Evolutionary conservation across 441 rosid genomes (phyloP).

Genomic region (Arabidopsis hybrid): DNA sequence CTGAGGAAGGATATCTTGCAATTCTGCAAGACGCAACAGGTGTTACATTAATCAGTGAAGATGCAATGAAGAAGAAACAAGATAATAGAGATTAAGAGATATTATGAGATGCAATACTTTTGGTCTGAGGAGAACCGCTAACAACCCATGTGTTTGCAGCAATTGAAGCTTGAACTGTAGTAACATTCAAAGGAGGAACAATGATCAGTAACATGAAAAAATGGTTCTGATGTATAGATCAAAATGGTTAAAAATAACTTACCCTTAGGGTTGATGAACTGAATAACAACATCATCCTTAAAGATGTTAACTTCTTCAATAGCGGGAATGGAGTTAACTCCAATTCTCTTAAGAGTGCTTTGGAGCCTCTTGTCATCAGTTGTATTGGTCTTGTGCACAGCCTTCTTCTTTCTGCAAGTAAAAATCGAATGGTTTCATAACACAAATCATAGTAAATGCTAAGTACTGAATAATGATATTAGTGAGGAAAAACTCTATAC

Average conservation of each 20-base stretch:
- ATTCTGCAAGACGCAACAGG: constrained; percentile 52
- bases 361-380: constrained; percentile 95
- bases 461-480: background rate
- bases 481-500: constrained; percentile 15
- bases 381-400: constrained; percentile 88
- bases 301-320: constrained; percentile 95
- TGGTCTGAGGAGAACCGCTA: constrained; percentile 86
- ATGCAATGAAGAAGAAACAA: constrained; percentile 2
- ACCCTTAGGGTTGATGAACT: constrained; percentile 87
- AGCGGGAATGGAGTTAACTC: constrained; percentile 87
- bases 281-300: constrained; percentile 90
- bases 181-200: constrained; percentile 4
- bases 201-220: background rate
- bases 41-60: constrained; percentile 14
- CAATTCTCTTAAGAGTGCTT: constrained; percentile 89
- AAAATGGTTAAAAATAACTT: background rate
- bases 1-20: constrained; percentile 91
- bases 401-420: constrained; percentile 85
- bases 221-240: too few species aligned
- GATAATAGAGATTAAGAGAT: background rate
- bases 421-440: background rate
- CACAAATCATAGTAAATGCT: background rate
- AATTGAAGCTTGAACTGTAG: constrained; percentile 88
- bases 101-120: constrained; percentile 55
- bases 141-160: constrained; percentile 98